Conservation (phyloP, 2,329 filamentous ascomycete genomes). For the Didymella arachidicola region DNA sequence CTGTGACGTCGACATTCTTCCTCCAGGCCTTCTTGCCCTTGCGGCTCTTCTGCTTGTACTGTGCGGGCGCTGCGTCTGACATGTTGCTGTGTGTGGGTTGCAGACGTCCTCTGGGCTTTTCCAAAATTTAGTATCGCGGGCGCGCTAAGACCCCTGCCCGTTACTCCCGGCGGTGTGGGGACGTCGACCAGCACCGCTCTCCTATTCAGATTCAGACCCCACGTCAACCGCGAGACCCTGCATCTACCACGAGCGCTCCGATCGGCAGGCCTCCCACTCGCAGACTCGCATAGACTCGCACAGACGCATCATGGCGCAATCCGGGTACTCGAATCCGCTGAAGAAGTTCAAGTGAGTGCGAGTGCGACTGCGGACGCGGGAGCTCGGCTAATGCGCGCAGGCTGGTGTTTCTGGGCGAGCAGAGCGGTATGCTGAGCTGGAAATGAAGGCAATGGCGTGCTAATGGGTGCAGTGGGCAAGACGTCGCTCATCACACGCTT, state of each 20-base stretch:
- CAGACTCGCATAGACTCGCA: not conserved
- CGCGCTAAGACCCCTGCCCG: conserved; percentile 17
- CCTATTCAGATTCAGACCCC: conserved; percentile 7
- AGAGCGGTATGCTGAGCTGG: conserved; percentile 77
- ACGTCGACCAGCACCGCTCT: conserved; percentile 8
- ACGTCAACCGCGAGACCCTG: conserved; percentile 19
- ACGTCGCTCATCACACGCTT: conserved; percentile 98
- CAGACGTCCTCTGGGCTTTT: not conserved
- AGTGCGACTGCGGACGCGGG: conserved; percentile 23
- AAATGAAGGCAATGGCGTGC: not conserved
- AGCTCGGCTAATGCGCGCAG: conserved; percentile 58
- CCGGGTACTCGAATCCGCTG: conserved; percentile 92
- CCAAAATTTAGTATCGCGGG: conserved; percentile 18
- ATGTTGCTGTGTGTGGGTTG: conserved; percentile 5
- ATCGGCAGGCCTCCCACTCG: not conserved
- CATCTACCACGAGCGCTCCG: conserved; percentile 15
- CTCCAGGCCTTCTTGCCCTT: conserved; percentile 99
- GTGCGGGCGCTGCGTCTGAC: conserved; percentile 69
- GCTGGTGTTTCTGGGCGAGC: conserved; percentile 96
- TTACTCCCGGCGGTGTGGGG: conserved; percentile 13
- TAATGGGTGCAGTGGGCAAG: conserved; percentile 78
- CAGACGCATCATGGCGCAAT: conserved; percentile 75
- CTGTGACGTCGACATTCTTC: conserved; percentile 94
- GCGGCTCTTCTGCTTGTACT: conserved; percentile 86
- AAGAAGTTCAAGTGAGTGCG: conserved; percentile 95